Evolutionary conservation across 257 asterid species (phyloP).

Genomic region (Ilex aquifolium): DNA sequence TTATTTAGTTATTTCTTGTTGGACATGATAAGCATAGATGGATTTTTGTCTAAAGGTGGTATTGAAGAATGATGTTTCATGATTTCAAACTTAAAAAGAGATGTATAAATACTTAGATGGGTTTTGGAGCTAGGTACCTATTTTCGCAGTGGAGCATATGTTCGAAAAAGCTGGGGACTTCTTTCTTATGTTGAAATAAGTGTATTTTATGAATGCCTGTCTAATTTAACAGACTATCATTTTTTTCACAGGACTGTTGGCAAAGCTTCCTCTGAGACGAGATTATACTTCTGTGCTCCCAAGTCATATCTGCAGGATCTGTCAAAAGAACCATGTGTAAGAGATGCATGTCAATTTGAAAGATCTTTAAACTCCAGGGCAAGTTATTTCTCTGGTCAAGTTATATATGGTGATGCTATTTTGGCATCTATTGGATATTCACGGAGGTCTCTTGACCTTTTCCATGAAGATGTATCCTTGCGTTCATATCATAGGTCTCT

Average conservation of each 20-base stretch:
- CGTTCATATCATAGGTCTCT: constrained; percentile 63
- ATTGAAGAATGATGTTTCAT: too few species aligned
- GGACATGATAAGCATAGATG: too few species aligned
- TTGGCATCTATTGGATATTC: constrained; percentile 80
- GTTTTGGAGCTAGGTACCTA: too few species aligned
- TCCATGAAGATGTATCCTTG: constrained; percentile 54
- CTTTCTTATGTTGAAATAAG: neutral
- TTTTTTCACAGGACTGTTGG: constrained; percentile 63
- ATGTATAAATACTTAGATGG: too few species aligned
- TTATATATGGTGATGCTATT: constrained; percentile 75
- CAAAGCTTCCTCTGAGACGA: constrained; percentile 82
- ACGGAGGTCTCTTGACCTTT: constrained; percentile 70
- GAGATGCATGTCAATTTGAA: constrained; percentile 29
- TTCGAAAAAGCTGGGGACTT: neutral
- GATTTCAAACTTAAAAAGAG: too few species aligned
- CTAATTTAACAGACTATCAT: constrained; percentile 1
- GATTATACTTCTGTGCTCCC: constrained; percentile 66
- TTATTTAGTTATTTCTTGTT: too few species aligned
- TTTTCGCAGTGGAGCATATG: too few species aligned
- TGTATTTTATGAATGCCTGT: neutral
- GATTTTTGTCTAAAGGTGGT: too few species aligned
- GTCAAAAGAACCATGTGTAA: constrained; percentile 25
- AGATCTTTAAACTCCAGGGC: constrained; percentile 64
- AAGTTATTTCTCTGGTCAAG: constrained; percentile 67
- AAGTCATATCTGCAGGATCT: constrained; percentile 20